phyloP scores from a whole-genome alignment of 805 yeast species.

The Clavispora santaluciae region DNA sequence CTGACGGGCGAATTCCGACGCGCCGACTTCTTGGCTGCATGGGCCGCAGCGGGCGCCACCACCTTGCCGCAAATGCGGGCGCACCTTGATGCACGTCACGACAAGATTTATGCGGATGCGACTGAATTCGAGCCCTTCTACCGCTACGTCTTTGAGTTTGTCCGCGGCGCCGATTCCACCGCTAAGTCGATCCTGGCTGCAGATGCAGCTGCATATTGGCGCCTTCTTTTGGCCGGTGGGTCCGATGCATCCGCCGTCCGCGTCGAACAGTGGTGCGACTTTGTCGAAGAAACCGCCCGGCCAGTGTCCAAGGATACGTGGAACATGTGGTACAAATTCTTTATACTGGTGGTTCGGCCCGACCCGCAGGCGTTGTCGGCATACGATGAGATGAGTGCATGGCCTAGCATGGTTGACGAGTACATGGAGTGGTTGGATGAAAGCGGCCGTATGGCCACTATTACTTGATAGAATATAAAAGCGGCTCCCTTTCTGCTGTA shows the following conservation, averaged over 20 bases:
- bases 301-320: slow-evolving; percentile 71
- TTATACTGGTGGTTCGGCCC: slow-evolving; percentile 39
- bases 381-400: slow-evolving; percentile 79
- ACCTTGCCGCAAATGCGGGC: slow-evolving; percentile 44
- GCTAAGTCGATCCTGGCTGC: slow-evolving; percentile 50
- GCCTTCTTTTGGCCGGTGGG: slow-evolving; percentile 43
- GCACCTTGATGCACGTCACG: slow-evolving; percentile 6
- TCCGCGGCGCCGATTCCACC: slow-evolving; percentile 52
- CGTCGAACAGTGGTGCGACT: slow-evolving; percentile 54
- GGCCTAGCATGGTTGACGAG: slow-evolving; percentile 89
- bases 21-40: slow-evolving; percentile 49
- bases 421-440: slow-evolving; percentile 58
- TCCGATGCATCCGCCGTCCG: slow-evolving; percentile 20
- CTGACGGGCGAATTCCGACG: slow-evolving; percentile 56
- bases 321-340: slow-evolving; percentile 74
- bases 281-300: slow-evolving; percentile 42
- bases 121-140: slow-evolving; percentile 56
- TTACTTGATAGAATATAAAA: neutral
- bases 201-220: slow-evolving; percentile 75
- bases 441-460: slow-evolving; percentile 11
- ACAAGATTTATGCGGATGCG: slow-evolving; percentile 19
- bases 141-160: slow-evolving; percentile 63
- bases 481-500: no score
- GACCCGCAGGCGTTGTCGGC: slow-evolving; percentile 47
- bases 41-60: slow-evolving; percentile 40